A percentile compares a stretch with the other conserved stretches of the same genome.
These are phyloP conservation scores for Fusarium zealandicum DNA, from an alignment of 2,329 filamentous ascomycete genomes.

Conservation along the genomic window DNA sequence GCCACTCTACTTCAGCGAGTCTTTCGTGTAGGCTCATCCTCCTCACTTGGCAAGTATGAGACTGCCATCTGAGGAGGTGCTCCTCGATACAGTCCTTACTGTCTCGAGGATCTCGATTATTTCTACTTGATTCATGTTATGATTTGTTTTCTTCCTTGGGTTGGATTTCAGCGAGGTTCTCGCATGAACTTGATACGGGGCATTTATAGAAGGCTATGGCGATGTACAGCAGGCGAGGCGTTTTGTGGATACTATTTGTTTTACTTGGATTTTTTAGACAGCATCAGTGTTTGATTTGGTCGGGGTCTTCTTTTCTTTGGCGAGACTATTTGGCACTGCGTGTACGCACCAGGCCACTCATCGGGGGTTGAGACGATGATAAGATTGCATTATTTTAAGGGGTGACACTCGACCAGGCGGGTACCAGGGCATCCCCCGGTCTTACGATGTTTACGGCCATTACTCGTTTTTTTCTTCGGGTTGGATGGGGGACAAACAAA, in stretches of 20 bases:
- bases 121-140: constrained; percentile 8
- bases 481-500: constrained; percentile 31
- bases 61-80: constrained; percentile 5
- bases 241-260: constrained; percentile 24
- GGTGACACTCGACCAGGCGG: constrained; percentile 20
- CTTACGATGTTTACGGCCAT: constrained; percentile 36
- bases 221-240: constrained; percentile 35
- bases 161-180: constrained; percentile 17
- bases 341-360: constrained; percentile 38
- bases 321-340: constrained; percentile 36
- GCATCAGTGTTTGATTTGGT: constrained; percentile 15
- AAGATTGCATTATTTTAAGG: constrained; percentile 30
- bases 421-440: constrained; percentile 16
- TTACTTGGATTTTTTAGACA: constrained; percentile 4
- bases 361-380: constrained; percentile 18
- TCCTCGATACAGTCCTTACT: too few species aligned
- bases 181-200: constrained; percentile 25
- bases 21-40: constrained; percentile 34
- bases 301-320: constrained; percentile 21
- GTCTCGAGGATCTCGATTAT: neutral
- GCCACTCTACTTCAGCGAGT: constrained; percentile 37
- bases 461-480: constrained; percentile 23
- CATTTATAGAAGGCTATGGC: constrained; percentile 26
- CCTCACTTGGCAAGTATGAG: constrained; percentile 29
- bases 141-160: neutral